Evolutionary conservation across 352 stramenopile genomes (phyloP).

Genomic region (Phytopythium sindhum): DNA sequence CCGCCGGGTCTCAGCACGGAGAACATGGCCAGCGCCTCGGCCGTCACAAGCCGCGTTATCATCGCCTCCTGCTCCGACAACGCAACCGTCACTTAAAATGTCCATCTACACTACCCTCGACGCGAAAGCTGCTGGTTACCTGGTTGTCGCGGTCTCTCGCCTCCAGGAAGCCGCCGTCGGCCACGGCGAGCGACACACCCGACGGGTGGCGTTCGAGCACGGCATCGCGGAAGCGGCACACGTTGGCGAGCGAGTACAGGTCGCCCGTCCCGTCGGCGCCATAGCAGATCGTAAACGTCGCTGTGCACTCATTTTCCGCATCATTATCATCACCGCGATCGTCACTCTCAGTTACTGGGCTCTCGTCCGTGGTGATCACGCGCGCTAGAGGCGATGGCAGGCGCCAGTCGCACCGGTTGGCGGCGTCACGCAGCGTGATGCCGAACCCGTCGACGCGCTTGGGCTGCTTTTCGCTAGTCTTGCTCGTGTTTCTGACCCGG

Average conservation of each 20-base stretch:
- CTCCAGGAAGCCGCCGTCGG: slow-evolving; percentile 72
- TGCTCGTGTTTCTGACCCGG: background rate
- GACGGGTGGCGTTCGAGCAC: slow-evolving; percentile 23
- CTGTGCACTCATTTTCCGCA: background rate
- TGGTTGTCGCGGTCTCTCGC: slow-evolving; percentile 59
- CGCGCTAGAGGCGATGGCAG: slow-evolving; percentile 9
- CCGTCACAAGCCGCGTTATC: slow-evolving; percentile 60
- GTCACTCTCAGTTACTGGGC: background rate
- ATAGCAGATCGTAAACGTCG: slow-evolving; percentile 49
- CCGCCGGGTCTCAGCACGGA: slow-evolving; percentile 35
- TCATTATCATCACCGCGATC: background rate
- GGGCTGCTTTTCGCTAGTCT: background rate
- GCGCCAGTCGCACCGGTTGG: slow-evolving; percentile 47
- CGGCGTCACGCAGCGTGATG: slow-evolving; percentile 55
- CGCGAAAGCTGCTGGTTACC: slow-evolving; percentile 16
- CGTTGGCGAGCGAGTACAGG: slow-evolving; percentile 57
- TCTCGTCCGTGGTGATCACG: background rate
- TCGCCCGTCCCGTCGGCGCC: slow-evolving; percentile 71
- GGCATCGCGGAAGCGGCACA: slow-evolving; percentile 43
- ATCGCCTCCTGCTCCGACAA: slow-evolving; percentile 39
- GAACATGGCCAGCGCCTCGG: slow-evolving; percentile 63
- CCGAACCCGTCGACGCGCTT: slow-evolving; percentile 38
- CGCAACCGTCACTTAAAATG: background rate
- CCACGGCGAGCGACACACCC: slow-evolving; percentile 58
- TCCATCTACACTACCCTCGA: background rate